A percentile compares a stretch with the other conserved stretches of the same genome.
Evolutionary conservation across 2,329 filamentous ascomycete species (phyloP).

Genomic region (Chalaropsis ovoidea): DNA sequence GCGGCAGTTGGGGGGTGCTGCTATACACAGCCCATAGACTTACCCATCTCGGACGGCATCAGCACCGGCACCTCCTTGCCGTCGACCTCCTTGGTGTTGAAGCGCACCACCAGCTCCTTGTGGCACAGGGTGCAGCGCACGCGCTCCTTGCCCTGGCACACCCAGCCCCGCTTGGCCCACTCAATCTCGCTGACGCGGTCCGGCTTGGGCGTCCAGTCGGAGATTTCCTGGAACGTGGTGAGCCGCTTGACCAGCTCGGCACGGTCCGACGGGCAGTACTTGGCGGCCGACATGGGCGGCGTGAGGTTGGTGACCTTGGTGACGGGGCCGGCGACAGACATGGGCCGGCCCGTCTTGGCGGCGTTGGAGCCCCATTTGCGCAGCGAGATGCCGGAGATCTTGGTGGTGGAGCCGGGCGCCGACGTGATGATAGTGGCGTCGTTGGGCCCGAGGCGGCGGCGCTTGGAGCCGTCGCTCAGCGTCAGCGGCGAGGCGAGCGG

Average conservation of each 20-base stretch:
- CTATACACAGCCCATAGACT: conserved; percentile 16
- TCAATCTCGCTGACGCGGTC: conserved; percentile 75
- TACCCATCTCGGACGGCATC: conserved; percentile 50
- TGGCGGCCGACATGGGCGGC: conserved; percentile 38
- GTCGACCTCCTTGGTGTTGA: conserved; percentile 51
- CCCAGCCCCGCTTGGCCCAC: conserved; percentile 92
- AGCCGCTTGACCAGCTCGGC: conserved; percentile 70
- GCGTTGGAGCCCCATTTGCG: conserved; percentile 35
- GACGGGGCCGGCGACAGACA: background rate
- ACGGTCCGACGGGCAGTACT: conserved; percentile 79
- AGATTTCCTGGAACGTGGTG: conserved; percentile 81
- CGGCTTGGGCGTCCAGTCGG: conserved; percentile 88
- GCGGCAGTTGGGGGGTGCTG: no score
- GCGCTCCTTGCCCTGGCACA: conserved; percentile 70
- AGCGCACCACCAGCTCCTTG: conserved; percentile 71
- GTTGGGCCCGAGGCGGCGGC: conserved; percentile 42
- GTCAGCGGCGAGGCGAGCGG: conserved; percentile 25
- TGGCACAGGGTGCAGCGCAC: conserved; percentile 80
- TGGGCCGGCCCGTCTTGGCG: background rate
- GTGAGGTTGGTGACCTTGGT: conserved; percentile 27
- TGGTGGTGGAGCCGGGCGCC: conserved; percentile 26
- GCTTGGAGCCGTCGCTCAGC: conserved; percentile 34
- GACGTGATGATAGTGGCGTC: conserved; percentile 32
- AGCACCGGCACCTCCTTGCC: conserved; percentile 46
- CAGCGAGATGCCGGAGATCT: conserved; percentile 36